Conservation (phyloP, 805 yeast genomes). For the Candida arabinofermentans region DNA sequence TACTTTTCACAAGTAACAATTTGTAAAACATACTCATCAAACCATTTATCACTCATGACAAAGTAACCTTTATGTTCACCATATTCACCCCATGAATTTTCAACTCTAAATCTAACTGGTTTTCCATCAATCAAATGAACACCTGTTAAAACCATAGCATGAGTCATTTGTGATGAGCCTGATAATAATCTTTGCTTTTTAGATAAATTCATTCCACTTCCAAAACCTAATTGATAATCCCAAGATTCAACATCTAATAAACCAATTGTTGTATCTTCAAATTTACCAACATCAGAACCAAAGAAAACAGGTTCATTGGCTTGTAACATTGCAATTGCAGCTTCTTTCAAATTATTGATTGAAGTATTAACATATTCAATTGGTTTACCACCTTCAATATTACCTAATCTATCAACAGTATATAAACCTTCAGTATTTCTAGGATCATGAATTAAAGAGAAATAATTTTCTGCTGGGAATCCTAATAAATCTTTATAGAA, state of each 20-base stretch:
- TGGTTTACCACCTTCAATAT: constrained; percentile 67
- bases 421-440: constrained; percentile 67
- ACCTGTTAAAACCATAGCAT: constrained; percentile 84
- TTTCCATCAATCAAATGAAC: constrained; percentile 61
- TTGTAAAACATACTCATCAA: constrained; percentile 73
- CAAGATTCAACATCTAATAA: constrained; percentile 68
- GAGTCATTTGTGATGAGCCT: constrained; percentile 70
- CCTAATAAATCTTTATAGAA: constrained; percentile 57
- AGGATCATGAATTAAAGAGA: constrained; percentile 81
- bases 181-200: constrained; percentile 33
- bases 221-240: constrained; percentile 61
- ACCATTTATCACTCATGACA: constrained; percentile 70
- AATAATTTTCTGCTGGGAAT: constrained; percentile 47
- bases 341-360: constrained; percentile 51
- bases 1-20: constrained; percentile 41
- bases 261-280: constrained; percentile 57
- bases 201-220: constrained; percentile 29
- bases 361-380: constrained; percentile 73
- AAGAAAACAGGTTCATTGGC: constrained; percentile 79
- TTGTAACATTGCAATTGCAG: constrained; percentile 67
- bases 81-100: constrained; percentile 78
- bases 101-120: constrained; percentile 71
- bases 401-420: constrained; percentile 74
- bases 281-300: constrained; percentile 84
- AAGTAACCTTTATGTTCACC: constrained; percentile 67